Evolutionary conservation across 257 asterid species (phyloP), one percentile per base, ranked within the genome.

Genomic region (Solanum sparsipilum): DNA sequence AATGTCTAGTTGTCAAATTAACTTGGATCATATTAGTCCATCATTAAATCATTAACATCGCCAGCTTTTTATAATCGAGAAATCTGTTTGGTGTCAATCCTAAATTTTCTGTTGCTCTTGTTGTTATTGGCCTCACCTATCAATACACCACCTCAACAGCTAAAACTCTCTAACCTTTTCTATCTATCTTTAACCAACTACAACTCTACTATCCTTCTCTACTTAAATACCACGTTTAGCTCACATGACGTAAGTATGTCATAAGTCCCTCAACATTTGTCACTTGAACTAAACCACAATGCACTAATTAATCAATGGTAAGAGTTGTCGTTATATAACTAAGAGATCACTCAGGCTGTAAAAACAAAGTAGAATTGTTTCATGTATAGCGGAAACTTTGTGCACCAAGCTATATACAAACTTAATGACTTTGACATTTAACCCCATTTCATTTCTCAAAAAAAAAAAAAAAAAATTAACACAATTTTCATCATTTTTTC

Each of bases 11-110:
- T 56, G 65, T 56, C n/a, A 56, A 56, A 6, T 56, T 56, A 56
- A 56, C 65, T 56, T 56, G 3, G 9, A 56, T 18, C 65, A 56
- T 56, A 56, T 18, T 18, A 18, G 65, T 56, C 65, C 10, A 56
- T 56, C 4, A 56, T 56, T 18, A 56, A 56, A 56, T 56, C 10
- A 56, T 56, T 56, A 56, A 56, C 65, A 56, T 2, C 2, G 1
- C 4, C n/a, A 56, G 0, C 9, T 56, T 56, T 3, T 56, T 56
- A 56, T 56, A 56, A 56, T 56, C n/a, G 65, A 56, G 10, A 56
- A 56, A 56, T 56, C 0, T 0, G 0, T 56, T 0, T 56, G 2
- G 4, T 2, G n/a, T 56, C 11, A 18, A 56, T 56, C 0, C 23
- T 56, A 18, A 56, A 56, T 56, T 56, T 18, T 44, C 3, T 0